Evolutionary conservation across 257 asterid species (phyloP).

Genomic region (Solanum paucissectum): DNA sequence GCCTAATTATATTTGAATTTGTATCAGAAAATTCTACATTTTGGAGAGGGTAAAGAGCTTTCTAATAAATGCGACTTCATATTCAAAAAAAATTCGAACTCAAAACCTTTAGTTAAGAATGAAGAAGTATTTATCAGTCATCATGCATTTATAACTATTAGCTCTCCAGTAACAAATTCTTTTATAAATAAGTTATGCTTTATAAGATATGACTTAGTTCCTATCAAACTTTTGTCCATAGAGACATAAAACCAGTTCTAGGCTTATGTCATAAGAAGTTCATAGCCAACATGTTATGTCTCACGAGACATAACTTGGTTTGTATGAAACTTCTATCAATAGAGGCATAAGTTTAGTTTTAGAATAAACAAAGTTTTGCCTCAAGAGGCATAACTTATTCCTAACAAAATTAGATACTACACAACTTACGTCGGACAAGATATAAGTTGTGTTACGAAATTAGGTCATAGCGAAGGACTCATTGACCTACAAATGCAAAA

Average conservation of each 20-base stretch:
- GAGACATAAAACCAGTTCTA: background rate
- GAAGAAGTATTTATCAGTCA: too few species aligned
- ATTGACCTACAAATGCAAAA: background rate
- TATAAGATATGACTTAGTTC: background rate
- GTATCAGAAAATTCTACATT: too few species aligned
- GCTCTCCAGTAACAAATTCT: background rate
- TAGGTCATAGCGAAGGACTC: background rate
- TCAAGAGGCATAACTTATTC: background rate
- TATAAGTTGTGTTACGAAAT: background rate
- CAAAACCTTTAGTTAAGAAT: too few species aligned
- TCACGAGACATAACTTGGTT: background rate
- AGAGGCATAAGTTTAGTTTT: background rate
- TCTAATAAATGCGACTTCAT: too few species aligned
- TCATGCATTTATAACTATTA: background rate
- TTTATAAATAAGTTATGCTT: too few species aligned
- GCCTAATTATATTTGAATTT: too few species aligned
- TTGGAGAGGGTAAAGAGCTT: rapidly evolving
- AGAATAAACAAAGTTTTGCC: too few species aligned
- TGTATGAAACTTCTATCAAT: background rate
- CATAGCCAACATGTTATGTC: background rate
- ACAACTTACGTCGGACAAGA: background rate
- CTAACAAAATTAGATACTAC: background rate
- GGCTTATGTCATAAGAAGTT: background rate
- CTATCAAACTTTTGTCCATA: too few species aligned
- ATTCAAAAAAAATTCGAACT: rapidly evolving